Evolutionary conservation across 768 basidiomycete species (phyloP).

Genomic region (Tylopilus sp.): DNA sequence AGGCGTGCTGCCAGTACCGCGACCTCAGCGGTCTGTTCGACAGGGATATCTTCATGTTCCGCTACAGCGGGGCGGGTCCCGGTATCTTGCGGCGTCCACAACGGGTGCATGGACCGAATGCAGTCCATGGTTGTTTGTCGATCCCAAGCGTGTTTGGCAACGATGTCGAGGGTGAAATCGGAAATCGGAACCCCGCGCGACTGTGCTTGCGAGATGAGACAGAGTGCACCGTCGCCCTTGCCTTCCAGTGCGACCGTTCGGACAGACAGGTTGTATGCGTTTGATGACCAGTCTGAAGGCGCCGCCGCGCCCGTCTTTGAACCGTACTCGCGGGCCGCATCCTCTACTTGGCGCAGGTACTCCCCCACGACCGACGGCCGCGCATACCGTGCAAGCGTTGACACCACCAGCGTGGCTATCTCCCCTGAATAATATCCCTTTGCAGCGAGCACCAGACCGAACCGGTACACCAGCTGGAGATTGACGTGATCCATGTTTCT

Average conservation of each 20-base stretch:
- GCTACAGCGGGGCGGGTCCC: neutral
- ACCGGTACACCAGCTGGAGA: constrained; percentile 37
- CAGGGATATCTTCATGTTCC: neutral
- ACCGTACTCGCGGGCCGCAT: constrained; percentile 11
- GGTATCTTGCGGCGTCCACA: constrained; percentile 2
- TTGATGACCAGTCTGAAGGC: constrained; percentile 9
- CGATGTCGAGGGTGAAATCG: constrained; percentile 34
- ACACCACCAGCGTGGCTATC: constrained; percentile 28
- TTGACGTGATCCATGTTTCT: constrained; percentile 27
- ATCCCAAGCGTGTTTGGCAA: constrained; percentile 27
- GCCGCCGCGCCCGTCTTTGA: neutral
- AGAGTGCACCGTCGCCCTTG: constrained; percentile 40
- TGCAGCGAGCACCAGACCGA: constrained; percentile 42
- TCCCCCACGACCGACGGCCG: constrained; percentile 28
- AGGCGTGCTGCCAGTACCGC: constrained; percentile 15
- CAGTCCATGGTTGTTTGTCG: constrained; percentile 1
- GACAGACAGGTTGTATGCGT: constrained; percentile 39
- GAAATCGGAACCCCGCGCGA: constrained; percentile 32
- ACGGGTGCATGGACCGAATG: constrained; percentile 14
- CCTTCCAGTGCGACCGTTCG: constrained; percentile 38
- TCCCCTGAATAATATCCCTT: constrained; percentile 41
- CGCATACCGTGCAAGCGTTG: constrained; percentile 44
- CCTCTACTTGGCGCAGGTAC: constrained; percentile 38
- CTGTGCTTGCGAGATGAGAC: constrained; percentile 39
- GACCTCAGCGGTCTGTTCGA: constrained; percentile 4